Conservation (phyloP, 2,329 filamentous ascomycete genomes). For the Aspergillus brasiliensis region DNA sequence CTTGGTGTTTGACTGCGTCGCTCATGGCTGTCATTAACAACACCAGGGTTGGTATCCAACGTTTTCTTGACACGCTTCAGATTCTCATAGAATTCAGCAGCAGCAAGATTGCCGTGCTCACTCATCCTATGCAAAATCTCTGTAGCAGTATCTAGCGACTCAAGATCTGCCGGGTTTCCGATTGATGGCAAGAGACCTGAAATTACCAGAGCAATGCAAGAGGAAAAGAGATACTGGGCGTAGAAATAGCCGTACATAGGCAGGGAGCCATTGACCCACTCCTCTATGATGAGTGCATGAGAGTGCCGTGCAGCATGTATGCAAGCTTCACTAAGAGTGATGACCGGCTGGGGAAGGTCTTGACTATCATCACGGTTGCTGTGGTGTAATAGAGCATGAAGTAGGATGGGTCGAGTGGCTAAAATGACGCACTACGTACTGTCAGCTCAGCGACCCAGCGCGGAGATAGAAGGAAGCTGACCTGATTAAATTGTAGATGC, state of each 20-base stretch:
- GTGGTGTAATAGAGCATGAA: slow-evolving; percentile 33
- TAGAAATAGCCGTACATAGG: slow-evolving; percentile 39
- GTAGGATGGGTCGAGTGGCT: slow-evolving; percentile 37
- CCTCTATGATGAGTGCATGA: slow-evolving; percentile 32
- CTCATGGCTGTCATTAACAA: slow-evolving; percentile 13
- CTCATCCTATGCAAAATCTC: slow-evolving; percentile 31
- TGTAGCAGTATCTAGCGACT: slow-evolving; percentile 26
- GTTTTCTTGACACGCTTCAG: slow-evolving; percentile 21
- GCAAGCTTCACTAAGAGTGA: slow-evolving; percentile 36
- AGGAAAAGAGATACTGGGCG: slow-evolving; percentile 38
- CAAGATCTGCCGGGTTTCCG: slow-evolving; percentile 24
- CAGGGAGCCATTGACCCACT: slow-evolving; percentile 36
- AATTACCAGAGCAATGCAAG: slow-evolving; percentile 34
- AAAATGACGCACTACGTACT: slow-evolving; percentile 37
- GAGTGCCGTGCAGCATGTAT: slow-evolving; percentile 35
- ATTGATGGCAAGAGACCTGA: slow-evolving; percentile 26
- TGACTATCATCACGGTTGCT: slow-evolving; percentile 11
- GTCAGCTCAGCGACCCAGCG: neutral
- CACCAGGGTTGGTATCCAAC: neutral
- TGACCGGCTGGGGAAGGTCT: slow-evolving; percentile 24
- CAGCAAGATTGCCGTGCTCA: slow-evolving; percentile 33
- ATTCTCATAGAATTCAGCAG: slow-evolving; percentile 32
- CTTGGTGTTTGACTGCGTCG: neutral
- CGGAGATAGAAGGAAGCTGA: slow-evolving; percentile 4
- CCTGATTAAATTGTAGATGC: slow-evolving; percentile 39